Base-by-base conservation (phyloP, 2,329 filamentous ascomycete genomes). In the Hawksworthiomyces lignivorus region DNA sequence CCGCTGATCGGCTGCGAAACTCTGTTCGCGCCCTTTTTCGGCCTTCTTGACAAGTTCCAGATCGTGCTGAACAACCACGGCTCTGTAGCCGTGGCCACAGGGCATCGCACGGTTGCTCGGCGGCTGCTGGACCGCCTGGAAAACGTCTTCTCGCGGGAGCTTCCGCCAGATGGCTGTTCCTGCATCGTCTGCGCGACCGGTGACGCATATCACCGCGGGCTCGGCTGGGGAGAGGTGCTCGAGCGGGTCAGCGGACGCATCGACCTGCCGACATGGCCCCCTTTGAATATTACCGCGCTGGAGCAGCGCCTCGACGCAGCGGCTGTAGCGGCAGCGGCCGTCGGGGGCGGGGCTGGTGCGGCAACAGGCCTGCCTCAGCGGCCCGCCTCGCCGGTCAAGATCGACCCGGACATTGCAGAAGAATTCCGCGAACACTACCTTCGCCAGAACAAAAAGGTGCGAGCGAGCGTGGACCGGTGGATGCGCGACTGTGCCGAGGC, bases 141-240 rank as follows among this genome's bases (percentile, higher is more conserved):
- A 58, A 87, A 90, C 43, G 88, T 98, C 8, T 97, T 98, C 62
- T 89, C 88, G 3, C 76, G 92, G 46, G 90, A 97, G 56, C 81
- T 98, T 27, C 89, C 89, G 0, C 80, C 80, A 0, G 81, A 95
- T 54, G 80, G 82, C n/a, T 97, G 90, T 59, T 68, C 72, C 32
- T 97, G 90, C 60, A 69, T 92, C 43, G 86, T 96, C 70, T 97
- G 90, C 56, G 77, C 82, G 35, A 68, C 64, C 11, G 65, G 65
- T 4, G 65, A 75, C 28, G 73, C 80, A 28, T 75, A 82, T 14
- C 76, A 80, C 48, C 74, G 72, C 42, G 89, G 88, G 3, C 71
- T 96, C 22, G 92, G 87, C 48, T 98, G 90, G 90, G 90, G 92
- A 9, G 90, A 97, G 58, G 88, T 97, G 11, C 65, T 98, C 19